Conservation (phyloP, 2,329 filamentous ascomycete species). For the Claviceps capensis region DNA sequence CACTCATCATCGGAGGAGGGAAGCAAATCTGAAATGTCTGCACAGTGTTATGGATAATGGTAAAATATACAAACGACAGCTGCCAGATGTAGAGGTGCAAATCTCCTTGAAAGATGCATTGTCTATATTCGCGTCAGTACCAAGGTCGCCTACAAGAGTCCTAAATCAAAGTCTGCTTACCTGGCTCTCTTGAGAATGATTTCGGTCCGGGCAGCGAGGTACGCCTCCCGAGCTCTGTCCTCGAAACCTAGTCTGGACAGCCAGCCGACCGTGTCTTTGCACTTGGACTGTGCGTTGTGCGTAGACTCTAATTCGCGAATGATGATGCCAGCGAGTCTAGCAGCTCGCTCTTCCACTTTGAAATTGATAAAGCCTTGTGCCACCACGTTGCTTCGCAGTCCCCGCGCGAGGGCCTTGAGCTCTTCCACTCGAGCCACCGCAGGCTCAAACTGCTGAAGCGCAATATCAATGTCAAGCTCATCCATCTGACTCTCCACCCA, state of each 20-base stretch:
- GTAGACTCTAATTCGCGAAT: conserved; percentile 65
- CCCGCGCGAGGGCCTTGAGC: conserved; percentile 63
- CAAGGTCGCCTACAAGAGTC: too few species aligned
- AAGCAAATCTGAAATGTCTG: conserved; percentile 81
- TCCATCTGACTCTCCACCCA: conserved; percentile 96
- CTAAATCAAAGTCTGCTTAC: conserved; percentile 27
- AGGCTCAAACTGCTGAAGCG: conserved; percentile 74
- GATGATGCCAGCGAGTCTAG: conserved; percentile 61
- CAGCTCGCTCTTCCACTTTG: conserved; percentile 77
- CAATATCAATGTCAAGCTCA: conserved; percentile 90
- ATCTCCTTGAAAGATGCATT: conserved; percentile 91
- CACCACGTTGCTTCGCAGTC: conserved; percentile 71
- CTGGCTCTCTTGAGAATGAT: conserved; percentile 72
- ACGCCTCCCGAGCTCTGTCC: conserved; percentile 75
- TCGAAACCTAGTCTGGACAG: conserved; percentile 79
- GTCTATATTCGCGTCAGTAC: conserved; percentile 33
- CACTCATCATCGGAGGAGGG: conserved; percentile 74
- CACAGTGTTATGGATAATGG: conserved; percentile 84
- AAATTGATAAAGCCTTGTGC: conserved; percentile 86
- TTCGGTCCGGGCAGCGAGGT: conserved; percentile 64
- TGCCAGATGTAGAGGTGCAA: conserved; percentile 90
- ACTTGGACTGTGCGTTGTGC: conserved; percentile 63
- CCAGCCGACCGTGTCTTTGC: conserved; percentile 72
- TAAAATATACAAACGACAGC: conserved; percentile 91
- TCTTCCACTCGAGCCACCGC: conserved; percentile 77